phyloP scores from a whole-genome alignment of 2,329 filamentous ascomycete genomes.

The Trichoderma aggressivum region DNA sequence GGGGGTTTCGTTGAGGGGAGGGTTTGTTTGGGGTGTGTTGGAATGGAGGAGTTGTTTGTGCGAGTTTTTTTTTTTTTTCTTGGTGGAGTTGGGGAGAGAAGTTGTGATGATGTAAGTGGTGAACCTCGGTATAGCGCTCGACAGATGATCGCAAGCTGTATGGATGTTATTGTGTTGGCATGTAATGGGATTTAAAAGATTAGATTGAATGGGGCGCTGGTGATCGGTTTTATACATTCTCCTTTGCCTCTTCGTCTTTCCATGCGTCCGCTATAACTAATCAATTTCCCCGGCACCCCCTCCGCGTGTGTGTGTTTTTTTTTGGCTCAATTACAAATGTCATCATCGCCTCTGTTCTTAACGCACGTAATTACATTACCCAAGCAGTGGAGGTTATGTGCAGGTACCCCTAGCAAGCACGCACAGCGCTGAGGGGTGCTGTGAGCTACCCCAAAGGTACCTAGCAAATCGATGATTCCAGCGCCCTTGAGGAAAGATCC shows the following conservation, averaged over 20 bases:
- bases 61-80: background rate
- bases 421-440: background rate
- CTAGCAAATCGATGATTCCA: background rate
- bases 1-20: background rate
- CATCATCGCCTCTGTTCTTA: background rate
- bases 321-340: constrained; percentile 8
- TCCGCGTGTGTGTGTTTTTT: background rate
- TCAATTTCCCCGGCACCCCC: background rate
- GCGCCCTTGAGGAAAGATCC: background rate
- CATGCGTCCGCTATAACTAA: background rate
- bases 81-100: background rate
- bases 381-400: background rate
- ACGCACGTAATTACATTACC: background rate
- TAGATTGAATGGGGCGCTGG: background rate
- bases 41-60: background rate
- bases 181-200: background rate
- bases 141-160: background rate
- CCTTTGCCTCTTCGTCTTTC: background rate
- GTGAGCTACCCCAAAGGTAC: background rate
- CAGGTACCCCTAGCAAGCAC: background rate
- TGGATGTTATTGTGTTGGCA: background rate
- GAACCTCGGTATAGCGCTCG: background rate
- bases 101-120: constrained; percentile 1
- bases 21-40: background rate
- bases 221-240: background rate